Percentiles rank a stretch among this genome's conserved stretches.
phyloP scores from a whole-genome alignment of 1,284 basidiomycete genomes.

The Boletus albobrunnescens region DNA sequence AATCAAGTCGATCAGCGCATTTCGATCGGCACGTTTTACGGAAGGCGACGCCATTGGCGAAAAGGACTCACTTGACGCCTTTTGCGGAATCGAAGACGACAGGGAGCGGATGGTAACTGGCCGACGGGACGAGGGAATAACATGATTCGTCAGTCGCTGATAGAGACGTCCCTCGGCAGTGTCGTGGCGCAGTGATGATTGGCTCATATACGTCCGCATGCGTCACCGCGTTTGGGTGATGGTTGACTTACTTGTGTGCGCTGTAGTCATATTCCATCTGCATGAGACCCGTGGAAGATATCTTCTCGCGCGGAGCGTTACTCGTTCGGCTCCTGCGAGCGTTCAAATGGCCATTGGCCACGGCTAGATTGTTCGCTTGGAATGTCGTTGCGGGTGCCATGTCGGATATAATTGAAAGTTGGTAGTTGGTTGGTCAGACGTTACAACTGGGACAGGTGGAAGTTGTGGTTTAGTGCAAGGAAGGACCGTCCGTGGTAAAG shows the following conservation, averaged over 20 bases:
- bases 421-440: neutral
- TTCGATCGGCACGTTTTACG: too few relatives aligned
- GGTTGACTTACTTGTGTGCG: conserved; percentile 78
- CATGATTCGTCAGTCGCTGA: conserved; percentile 31
- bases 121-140: conserved; percentile 11
- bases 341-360: conserved; percentile 13
- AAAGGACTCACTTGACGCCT: conserved; percentile 76
- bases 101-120: conserved; percentile 92
- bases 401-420: conserved; percentile 1
- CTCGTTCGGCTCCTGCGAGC: neutral
- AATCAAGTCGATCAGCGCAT: conserved; percentile 21
- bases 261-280: conserved; percentile 79
- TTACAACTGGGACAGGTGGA: neutral
- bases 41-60: conserved; percentile 25
- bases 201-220: conserved; percentile 5
- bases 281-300: conserved; percentile 69
- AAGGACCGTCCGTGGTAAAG: neutral
- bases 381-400: conserved; percentile 26
- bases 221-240: neutral
- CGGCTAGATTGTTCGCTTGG: neutral
- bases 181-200: conserved; percentile 12
- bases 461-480: conserved; percentile 10
- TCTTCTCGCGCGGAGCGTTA: conserved; percentile 8
- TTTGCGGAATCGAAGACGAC: conserved; percentile 89
- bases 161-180: conserved; percentile 1